Evolutionary conservation across 495 filamentous ascomycete genomes (phyloP).

Genomic region (Amorphotheca resinae): DNA sequence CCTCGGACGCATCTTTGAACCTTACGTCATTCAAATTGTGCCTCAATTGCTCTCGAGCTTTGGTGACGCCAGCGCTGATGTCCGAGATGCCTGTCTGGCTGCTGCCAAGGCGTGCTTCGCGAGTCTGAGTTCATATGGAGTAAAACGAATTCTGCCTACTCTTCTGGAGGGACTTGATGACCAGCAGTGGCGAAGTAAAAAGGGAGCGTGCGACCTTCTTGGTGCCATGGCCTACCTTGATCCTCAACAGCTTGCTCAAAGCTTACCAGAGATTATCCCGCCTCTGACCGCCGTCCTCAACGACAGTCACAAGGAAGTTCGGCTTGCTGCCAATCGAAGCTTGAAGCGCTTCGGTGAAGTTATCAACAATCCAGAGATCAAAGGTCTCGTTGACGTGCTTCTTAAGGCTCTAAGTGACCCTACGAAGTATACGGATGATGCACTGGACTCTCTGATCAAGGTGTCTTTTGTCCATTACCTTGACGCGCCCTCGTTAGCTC

Average conservation of each 20-base stretch:
- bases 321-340: slow-evolving; percentile 81
- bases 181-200: slow-evolving; percentile 94
- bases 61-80: slow-evolving; percentile 76
- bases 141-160: slow-evolving; percentile 85
- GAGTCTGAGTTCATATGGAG: slow-evolving; percentile 84
- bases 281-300: slow-evolving; percentile 87
- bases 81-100: slow-evolving; percentile 84
- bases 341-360: slow-evolving; percentile 96
- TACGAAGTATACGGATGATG: slow-evolving; percentile 93
- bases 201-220: slow-evolving; percentile 89
- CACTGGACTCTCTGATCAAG: slow-evolving; percentile 87
- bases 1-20: slow-evolving; percentile 81
- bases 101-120: slow-evolving; percentile 91
- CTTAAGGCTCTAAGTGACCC: slow-evolving; percentile 95
- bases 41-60: slow-evolving; percentile 82
- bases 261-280: slow-evolving; percentile 90
- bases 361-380: slow-evolving; percentile 95
- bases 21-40: slow-evolving; percentile 90
- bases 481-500: slow-evolving; percentile 85
- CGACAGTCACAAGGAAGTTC: slow-evolving; percentile 95
- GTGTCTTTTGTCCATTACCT: slow-evolving; percentile 93
- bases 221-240: slow-evolving; percentile 98
- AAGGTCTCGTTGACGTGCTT: slow-evolving; percentile 74
- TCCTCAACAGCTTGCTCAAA: slow-evolving; percentile 82
- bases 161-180: slow-evolving; percentile 90